A percentile compares a stretch with the other conserved stretches of the same genome.
phyloP scores from a whole-genome alignment of 495 filamentous ascomycete species.

The Astrothelium macrocarpum region DNA sequence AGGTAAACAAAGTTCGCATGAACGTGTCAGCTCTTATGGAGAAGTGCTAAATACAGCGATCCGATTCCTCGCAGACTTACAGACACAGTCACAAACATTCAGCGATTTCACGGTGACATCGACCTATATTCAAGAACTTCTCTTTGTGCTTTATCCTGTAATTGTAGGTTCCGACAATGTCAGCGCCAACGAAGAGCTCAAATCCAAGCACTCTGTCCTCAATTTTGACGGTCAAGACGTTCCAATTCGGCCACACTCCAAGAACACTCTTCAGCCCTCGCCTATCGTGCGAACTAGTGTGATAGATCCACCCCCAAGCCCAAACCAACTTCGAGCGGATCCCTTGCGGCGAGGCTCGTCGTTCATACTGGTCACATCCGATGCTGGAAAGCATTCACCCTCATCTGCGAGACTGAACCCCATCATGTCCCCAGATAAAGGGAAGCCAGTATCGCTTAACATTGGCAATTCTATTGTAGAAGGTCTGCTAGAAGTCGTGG shows the following conservation, averaged over 20 bases:
- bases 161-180: slow-evolving; percentile 76
- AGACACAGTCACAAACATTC: slow-evolving; percentile 61
- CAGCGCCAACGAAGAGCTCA: slow-evolving; percentile 70
- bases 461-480: slow-evolving; percentile 63
- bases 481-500: slow-evolving; percentile 60
- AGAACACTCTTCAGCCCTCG: slow-evolving; percentile 38
- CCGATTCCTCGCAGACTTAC: slow-evolving; percentile 68
- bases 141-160: slow-evolving; percentile 72
- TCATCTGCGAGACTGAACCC: slow-evolving; percentile 54
- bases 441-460: slow-evolving; percentile 37
- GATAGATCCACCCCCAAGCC: slow-evolving; percentile 42
- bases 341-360: slow-evolving; percentile 69
- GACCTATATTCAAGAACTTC: slow-evolving; percentile 66
- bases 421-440: slow-evolving; percentile 49
- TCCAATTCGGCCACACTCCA: slow-evolving; percentile 63
- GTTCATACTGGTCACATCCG: slow-evolving; percentile 75
- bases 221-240: slow-evolving; percentile 82
- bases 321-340: slow-evolving; percentile 39
- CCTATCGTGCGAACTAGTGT: slow-evolving; percentile 65
- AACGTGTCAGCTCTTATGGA: slow-evolving; percentile 21
- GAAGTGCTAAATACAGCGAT: slow-evolving; percentile 58
- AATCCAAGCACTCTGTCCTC: slow-evolving; percentile 64
- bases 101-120: slow-evolving; percentile 69
- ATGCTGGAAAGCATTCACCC: slow-evolving; percentile 44
- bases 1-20: slow-evolving; percentile 11